Evolutionary conservation across 1,284 basidiomycete genomes (phyloP), one percentile per base, ranked within the genome.

Genomic region (Volvariella volvacea): DNA sequence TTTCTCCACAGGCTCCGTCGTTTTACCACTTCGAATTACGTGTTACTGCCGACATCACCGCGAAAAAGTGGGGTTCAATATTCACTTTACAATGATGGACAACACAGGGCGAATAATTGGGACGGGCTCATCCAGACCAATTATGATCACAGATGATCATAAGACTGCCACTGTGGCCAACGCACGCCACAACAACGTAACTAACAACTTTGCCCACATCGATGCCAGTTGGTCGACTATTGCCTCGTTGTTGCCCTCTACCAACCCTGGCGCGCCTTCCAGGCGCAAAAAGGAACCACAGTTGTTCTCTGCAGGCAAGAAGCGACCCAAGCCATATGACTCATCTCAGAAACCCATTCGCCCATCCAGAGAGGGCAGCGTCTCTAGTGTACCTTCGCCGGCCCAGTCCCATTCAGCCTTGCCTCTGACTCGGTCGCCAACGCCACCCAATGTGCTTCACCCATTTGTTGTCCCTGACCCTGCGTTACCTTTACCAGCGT

Each of bases 131-230:
- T 92, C 92, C 2, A 83, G 85, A 22, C 92, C 95, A 2, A 95
- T 99, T 58, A 95, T 99, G 85, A 99, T 99, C 55, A 99, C 95
- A 2, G 96, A 99, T 65, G 96, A 99, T 63, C 94, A 97, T 68
- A 97, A 97, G 68, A 92, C 91, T 30, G 63, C 64, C 10, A 56
- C 62, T 33, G 52, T 60, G 14, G 8, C 34, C n/a, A 58, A 52
- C 40, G 45, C 44, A 39, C 61, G 64, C 46, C 55, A 57, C 22
- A 32, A 55, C 2, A 65, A 66, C 17, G 55, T 62, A 34, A 40
- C 56, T 9, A 56, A 55, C 46, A 55, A 49, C 10, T 64, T 65
- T 42, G 48, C 57, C 37, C 57, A 61, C 38, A 52, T 65, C 19
- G 71, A 76, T 46, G 57, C 66, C 32, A 71, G 74, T 33, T 78